phyloP scores from a whole-genome alignment of 2,329 filamentous ascomycete genomes.

The Exophiala viscosa region DNA sequence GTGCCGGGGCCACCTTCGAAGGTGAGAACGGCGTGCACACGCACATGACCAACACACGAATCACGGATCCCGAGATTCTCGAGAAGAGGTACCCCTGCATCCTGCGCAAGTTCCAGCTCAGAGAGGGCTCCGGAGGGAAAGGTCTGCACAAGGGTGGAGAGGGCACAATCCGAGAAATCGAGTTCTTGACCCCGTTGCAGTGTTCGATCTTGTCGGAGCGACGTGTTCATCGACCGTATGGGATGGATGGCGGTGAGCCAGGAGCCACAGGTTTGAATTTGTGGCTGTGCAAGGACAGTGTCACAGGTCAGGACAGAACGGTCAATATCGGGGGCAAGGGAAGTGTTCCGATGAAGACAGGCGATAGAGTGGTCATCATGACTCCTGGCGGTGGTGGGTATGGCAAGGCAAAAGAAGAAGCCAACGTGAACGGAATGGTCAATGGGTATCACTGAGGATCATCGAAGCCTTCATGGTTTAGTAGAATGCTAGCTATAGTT shows the following conservation, averaged over 20 bases:
- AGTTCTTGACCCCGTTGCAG: constrained; percentile 73
- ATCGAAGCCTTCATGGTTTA: neutral
- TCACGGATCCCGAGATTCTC: constrained; percentile 76
- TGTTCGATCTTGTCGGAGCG: constrained; percentile 41
- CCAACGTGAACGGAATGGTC: neutral
- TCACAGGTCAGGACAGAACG: neutral
- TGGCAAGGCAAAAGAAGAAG: constrained; percentile 1
- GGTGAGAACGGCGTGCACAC: constrained; percentile 74
- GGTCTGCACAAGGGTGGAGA: constrained; percentile 69
- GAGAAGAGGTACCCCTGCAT: constrained; percentile 73
- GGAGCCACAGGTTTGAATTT: constrained; percentile 21
- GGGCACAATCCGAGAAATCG: constrained; percentile 73
- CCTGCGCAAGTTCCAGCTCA: constrained; percentile 64
- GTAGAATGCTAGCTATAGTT: neutral
- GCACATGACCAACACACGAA: constrained; percentile 83
- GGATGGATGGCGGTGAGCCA: constrained; percentile 22
- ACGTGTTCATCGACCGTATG: constrained; percentile 24
- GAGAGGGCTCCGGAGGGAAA: constrained; percentile 59
- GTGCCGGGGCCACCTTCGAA: constrained; percentile 69
- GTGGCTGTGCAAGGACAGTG: constrained; percentile 20
- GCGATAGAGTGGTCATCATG: constrained; percentile 36
- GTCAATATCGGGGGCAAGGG: constrained; percentile 2
- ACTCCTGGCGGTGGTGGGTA: constrained; percentile 15
- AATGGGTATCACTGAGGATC: neutral
- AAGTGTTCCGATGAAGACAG: constrained; percentile 27